A percentile compares a stretch with the other conserved stretches of the same genome.
These are phyloP conservation scores for Stramenopiles sp. DNA, from an alignment of 352 stramenopile species.

Conservation along the genomic window DNA sequence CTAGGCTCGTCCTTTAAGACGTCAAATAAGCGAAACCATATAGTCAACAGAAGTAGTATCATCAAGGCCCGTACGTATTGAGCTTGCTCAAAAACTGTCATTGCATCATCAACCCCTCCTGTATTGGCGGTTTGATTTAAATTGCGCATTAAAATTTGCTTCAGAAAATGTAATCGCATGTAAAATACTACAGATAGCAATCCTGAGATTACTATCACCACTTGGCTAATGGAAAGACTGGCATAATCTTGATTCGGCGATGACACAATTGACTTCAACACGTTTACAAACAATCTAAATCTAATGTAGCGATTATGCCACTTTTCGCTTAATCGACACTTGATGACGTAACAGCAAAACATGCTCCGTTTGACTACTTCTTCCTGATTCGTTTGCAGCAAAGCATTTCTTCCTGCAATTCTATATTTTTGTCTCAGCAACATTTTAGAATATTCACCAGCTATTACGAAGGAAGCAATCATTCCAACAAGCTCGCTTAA, in stretches of 20 bases:
- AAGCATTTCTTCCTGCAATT: neutral
- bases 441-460: neutral
- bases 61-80: neutral
- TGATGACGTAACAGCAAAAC: no score
- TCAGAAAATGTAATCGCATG: neutral
- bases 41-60: neutral
- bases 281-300: neutral
- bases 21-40: neutral
- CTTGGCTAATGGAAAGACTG: neutral
- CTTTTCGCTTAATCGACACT: neutral
- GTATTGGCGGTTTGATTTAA: neutral
- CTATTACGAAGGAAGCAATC: neutral
- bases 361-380: no score
- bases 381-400: neutral
- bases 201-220: neutral
- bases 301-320: neutral
- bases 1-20: neutral
- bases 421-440: neutral
- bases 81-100: neutral
- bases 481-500: neutral
- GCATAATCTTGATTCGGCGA: neutral
- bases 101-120: neutral
- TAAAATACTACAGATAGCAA: neutral
- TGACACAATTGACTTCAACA: neutral
- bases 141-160: neutral